phyloP scores from a whole-genome alignment of 164 flowering plant genomes.

The Magnolia changhungtana region DNA sequence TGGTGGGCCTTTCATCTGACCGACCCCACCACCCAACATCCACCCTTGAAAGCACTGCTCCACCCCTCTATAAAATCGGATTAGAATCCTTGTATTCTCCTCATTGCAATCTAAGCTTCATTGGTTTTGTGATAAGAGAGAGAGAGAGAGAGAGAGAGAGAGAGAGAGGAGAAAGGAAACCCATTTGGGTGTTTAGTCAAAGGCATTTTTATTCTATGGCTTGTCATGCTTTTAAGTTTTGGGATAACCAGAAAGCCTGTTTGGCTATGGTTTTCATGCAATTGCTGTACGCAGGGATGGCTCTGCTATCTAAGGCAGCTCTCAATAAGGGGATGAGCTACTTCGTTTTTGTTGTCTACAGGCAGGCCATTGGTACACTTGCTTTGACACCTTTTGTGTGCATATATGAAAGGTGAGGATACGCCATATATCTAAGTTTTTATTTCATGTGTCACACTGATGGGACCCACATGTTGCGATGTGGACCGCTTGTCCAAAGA shows the following conservation, averaged over 20 bases:
- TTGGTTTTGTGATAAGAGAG: neutral
- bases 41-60: neutral
- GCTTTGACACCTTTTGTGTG: conserved; percentile 16
- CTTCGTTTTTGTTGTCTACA: conserved; percentile 23
- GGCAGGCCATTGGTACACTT: conserved; percentile 21
- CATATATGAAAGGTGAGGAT: conserved; percentile 17
- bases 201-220: conserved; percentile 1
- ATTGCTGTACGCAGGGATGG: conserved; percentile 25
- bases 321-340: conserved; percentile 20
- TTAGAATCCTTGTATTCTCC: neutral
- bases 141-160: neutral
- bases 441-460: conserved; percentile 1
- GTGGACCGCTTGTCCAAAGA: neutral
- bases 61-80: conserved; percentile 3
- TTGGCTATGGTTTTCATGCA: conserved; percentile 23
- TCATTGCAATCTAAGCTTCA: neutral
- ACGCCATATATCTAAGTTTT: neutral
- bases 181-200: neutral
- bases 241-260: conserved; percentile 13
- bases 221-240: neutral
- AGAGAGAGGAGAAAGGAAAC: neutral
- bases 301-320: conserved; percentile 24
- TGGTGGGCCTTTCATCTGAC: neutral
- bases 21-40: neutral
- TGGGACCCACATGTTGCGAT: neutral